Percentiles rank a stretch among this genome's conserved stretches.
Conservation (phyloP, 768 basidiomycete species). For the Pulveroboletus sp. region DNA sequence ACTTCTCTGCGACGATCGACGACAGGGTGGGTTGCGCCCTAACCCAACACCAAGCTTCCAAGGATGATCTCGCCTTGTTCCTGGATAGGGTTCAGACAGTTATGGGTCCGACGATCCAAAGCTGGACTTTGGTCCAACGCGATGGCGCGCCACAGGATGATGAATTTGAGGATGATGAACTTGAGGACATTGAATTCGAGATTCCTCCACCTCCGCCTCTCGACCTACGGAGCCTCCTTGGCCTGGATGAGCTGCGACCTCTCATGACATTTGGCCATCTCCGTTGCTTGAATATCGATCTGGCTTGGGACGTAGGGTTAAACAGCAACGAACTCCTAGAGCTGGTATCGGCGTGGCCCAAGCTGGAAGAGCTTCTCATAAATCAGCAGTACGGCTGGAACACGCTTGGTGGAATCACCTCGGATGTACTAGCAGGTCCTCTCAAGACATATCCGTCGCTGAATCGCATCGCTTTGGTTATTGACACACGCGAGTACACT, state of each 20-base stretch:
- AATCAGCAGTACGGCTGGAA: slow-evolving; percentile 9
- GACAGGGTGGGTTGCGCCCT: too few relatives aligned
- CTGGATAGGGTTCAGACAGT: not conserved
- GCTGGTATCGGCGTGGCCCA: slow-evolving; percentile 8
- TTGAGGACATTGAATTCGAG: too few relatives aligned
- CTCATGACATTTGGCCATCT: slow-evolving; percentile 1
- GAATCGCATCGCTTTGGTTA: not conserved
- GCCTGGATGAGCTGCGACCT: not conserved
- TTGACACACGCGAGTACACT: slow-evolving; percentile 4
- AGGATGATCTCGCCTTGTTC: not conserved
- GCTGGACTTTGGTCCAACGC: not conserved
- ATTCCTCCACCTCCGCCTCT: not conserved
- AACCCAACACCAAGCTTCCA: too few relatives aligned
- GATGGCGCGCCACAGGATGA: too few relatives aligned
- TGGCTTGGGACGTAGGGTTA: not conserved
- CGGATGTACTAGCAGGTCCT: not conserved
- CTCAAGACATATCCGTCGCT: not conserved
- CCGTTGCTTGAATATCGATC: not conserved
- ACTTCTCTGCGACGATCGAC: not conserved
- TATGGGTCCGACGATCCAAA: not conserved
- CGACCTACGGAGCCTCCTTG: not conserved
- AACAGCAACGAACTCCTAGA: not conserved
- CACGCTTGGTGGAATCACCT: slow-evolving; percentile 2
- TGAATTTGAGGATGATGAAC: not conserved
- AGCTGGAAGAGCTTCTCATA: slow-evolving; percentile 2